Percentiles rank a stretch among this genome's conserved stretches.
These are phyloP conservation scores for Colletotrichum nymphaeae DNA, from an alignment of 2,329 filamentous ascomycete species.

Conservation along the genomic window DNA sequence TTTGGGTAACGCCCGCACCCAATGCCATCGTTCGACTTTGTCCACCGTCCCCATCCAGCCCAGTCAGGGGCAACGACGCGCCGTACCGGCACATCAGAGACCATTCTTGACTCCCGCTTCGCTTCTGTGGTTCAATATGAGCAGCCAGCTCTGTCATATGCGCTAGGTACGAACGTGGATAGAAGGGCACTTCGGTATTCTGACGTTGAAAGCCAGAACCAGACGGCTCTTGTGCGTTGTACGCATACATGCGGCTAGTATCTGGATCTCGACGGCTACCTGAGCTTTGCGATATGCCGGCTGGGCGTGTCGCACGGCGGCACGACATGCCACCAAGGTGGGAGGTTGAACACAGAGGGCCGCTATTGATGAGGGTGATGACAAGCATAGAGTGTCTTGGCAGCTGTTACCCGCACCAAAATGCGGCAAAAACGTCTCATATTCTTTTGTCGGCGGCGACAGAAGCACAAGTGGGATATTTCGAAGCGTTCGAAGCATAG, in stretches of 20 bases:
- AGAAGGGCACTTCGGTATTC: neutral
- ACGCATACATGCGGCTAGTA: conserved; percentile 1
- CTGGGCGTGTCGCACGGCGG: conserved; percentile 1
- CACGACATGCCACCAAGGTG: conserved; percentile 6
- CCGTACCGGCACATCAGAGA: neutral
- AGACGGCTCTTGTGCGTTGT: neutral
- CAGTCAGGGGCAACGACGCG: neutral
- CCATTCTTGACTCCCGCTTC: neutral
- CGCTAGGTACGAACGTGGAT: neutral
- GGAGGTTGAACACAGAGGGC: neutral
- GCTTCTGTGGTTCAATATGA: neutral
- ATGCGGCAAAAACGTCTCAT: neutral
- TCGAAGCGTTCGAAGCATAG: neutral
- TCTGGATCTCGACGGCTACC: conserved; percentile 2
- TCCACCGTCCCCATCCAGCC: neutral
- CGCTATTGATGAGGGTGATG: neutral
- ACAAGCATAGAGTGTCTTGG: neutral
- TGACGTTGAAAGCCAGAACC: neutral
- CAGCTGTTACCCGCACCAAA: neutral
- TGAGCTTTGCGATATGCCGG: conserved; percentile 16
- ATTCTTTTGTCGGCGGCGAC: neutral
- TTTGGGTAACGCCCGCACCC: conserved; percentile 21
- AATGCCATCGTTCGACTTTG: conserved; percentile 26
- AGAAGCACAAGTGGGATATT: conserved; percentile 7
- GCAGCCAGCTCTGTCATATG: neutral